A percentile compares a stretch with the other conserved stretches of the same genome.
These are phyloP conservation scores for Chlamydomonas eustigma DNA, from an alignment of 139 green algal species.

Conservation along the genomic window DNA sequence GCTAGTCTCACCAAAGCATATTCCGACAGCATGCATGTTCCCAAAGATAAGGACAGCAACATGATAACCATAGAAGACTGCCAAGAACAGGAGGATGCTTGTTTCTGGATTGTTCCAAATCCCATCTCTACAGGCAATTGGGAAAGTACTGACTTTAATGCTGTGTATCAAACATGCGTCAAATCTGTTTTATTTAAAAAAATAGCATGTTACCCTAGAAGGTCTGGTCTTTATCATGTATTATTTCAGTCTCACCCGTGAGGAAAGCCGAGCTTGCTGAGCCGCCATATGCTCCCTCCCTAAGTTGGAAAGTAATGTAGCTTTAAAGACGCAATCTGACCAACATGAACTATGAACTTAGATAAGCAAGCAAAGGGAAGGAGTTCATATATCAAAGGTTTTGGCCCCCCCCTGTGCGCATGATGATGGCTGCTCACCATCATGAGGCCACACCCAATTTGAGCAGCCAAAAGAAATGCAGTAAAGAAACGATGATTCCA, in stretches of 20 bases:
- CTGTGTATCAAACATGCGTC: too few relatives aligned
- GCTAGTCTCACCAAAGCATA: constrained; percentile 37
- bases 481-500: constrained; percentile 69
- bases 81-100: constrained; percentile 43
- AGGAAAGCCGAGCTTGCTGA: background rate
- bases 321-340: too few relatives aligned
- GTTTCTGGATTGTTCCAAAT: constrained; percentile 26
- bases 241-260: background rate
- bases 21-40: constrained; percentile 28
- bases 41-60: constrained; percentile 52
- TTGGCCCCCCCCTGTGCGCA: too few relatives aligned
- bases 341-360: too few relatives aligned
- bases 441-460: constrained; percentile 1
- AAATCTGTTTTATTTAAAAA: too few relatives aligned
- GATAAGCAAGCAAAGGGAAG: too few relatives aligned
- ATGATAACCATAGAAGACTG: constrained; percentile 42
- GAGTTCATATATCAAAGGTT: too few relatives aligned
- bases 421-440: too few relatives aligned
- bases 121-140: background rate
- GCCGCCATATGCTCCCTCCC: constrained; percentile 6
- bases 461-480: background rate
- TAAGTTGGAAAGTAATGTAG: too few relatives aligned
- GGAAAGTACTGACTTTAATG: too few relatives aligned
- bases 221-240: too few relatives aligned
- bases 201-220: too few relatives aligned